Evolutionary conservation across 495 filamentous ascomycete species (phyloP).

Genomic region (Penicillium mononematosum): DNA sequence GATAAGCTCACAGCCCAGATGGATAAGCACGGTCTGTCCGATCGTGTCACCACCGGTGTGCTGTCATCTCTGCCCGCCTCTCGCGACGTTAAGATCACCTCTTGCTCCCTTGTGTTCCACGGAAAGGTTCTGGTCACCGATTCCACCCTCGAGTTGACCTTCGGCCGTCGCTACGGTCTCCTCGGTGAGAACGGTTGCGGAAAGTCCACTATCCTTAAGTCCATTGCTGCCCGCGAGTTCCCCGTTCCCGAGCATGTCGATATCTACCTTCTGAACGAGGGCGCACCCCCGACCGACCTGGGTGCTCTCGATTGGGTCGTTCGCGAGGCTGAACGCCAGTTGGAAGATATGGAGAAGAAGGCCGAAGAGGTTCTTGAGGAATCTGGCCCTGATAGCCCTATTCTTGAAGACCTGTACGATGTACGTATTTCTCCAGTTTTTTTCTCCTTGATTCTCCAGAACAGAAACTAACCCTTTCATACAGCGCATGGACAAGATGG

Average conservation of each 20-base stretch:
- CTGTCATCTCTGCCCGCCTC: conserved; percentile 77
- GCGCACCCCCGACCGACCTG: conserved; percentile 82
- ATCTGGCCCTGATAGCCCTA: conserved; percentile 84
- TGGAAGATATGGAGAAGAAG: conserved; percentile 80
- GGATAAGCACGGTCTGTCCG: conserved; percentile 93
- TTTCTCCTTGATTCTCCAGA: background rate
- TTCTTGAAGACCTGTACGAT: conserved; percentile 95
- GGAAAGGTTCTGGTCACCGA: conserved; percentile 94
- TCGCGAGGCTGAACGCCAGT: conserved; percentile 88
- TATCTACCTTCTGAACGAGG: conserved; percentile 98
- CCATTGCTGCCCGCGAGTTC: conserved; percentile 89
- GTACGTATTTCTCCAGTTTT: conserved; percentile 51
- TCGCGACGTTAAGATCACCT: conserved; percentile 95
- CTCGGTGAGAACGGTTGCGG: conserved; percentile 98
- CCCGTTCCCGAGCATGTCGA: conserved; percentile 96
- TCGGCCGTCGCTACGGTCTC: conserved; percentile 88
- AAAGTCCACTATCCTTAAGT: conserved; percentile 95
- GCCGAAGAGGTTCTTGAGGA: conserved; percentile 90
- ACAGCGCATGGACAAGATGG: conserved; percentile 98
- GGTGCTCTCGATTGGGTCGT: conserved; percentile 98
- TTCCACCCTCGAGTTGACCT: conserved; percentile 88
- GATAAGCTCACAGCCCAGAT: conserved; percentile 82
- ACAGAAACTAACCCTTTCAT: conserved; percentile 30
- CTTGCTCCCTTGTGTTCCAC: conserved; percentile 92
- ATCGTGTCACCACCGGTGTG: conserved; percentile 98